phyloP scores from a whole-genome alignment of 495 filamentous ascomycete species.

The Tuber brumale region DNA sequence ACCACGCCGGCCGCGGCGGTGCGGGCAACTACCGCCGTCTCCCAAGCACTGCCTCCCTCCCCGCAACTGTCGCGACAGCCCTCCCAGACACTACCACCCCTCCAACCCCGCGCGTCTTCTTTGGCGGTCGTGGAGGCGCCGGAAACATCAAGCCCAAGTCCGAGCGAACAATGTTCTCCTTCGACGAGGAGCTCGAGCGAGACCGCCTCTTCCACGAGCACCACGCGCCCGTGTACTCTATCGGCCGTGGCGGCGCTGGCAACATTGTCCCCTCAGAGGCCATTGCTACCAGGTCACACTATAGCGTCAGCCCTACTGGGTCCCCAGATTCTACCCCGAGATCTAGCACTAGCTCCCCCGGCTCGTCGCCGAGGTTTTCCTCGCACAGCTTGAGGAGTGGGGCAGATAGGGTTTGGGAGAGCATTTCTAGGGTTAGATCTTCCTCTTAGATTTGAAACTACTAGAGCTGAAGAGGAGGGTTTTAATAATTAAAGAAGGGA shows the following conservation, averaged over 20 bases:
- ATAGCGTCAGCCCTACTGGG: not conserved
- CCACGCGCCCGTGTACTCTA: slow-evolving; percentile 62
- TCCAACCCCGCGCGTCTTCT: slow-evolving; percentile 50
- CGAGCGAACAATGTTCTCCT: slow-evolving; percentile 69
- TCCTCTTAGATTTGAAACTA: slow-evolving; percentile 13
- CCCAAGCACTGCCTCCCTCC: slow-evolving; percentile 52
- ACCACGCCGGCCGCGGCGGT: slow-evolving; percentile 76
- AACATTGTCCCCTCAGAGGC: slow-evolving; percentile 55
- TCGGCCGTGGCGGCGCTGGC: slow-evolving; percentile 82
- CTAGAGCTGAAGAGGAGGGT: not conserved
- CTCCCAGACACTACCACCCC: slow-evolving; percentile 37
- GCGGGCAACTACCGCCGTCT: slow-evolving; percentile 78
- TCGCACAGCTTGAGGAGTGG: slow-evolving; percentile 32
- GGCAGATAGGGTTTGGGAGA: slow-evolving; percentile 38
- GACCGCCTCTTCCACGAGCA: slow-evolving; percentile 54
- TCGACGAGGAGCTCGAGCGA: slow-evolving; percentile 82
- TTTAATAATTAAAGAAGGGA: not conserved
- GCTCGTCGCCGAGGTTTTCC: slow-evolving; percentile 29
- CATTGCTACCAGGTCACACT: slow-evolving; percentile 6
- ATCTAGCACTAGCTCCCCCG: slow-evolving; percentile 19
- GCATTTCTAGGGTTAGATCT: slow-evolving; percentile 28
- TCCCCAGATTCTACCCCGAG: slow-evolving; percentile 26
- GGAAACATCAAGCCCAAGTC: slow-evolving; percentile 69
- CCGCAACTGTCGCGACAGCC: slow-evolving; percentile 33
- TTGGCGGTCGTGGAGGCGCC: slow-evolving; percentile 78